A percentile compares a stretch with the other conserved stretches of the same genome.
Conservation (phyloP, 257 asterid species). For the Nicotiana attenuata region DNA sequence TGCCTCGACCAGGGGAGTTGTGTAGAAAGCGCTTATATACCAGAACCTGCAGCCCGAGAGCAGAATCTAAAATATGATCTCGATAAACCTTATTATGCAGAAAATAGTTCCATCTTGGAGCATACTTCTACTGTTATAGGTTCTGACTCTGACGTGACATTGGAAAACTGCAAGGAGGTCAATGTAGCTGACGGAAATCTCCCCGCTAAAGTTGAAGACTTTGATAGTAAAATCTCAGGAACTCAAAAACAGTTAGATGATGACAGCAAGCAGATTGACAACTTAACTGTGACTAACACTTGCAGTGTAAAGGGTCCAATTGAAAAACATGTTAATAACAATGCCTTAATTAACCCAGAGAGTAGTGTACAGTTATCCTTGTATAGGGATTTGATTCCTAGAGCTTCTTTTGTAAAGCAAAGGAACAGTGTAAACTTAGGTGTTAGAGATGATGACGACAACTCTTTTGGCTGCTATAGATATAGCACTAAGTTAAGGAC, state of each 20-base stretch:
- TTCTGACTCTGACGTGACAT: slow-evolving; percentile 33
- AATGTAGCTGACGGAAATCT: slow-evolving; percentile 21
- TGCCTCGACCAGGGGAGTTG: slow-evolving; percentile 73
- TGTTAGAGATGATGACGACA: slow-evolving; percentile 95
- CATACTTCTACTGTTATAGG: slow-evolving; percentile 35
- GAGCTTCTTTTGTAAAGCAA: slow-evolving; percentile 53
- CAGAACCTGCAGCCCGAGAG: slow-evolving; percentile 35
- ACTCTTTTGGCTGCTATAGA: slow-evolving; percentile 71
- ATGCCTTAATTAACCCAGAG: slow-evolving; percentile 47
- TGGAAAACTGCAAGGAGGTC: slow-evolving; percentile 28
- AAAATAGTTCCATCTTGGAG: slow-evolving; percentile 41
- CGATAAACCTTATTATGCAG: slow-evolving; percentile 31
- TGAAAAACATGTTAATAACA: slow-evolving; percentile 38
- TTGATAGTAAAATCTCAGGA: slow-evolving; percentile 29
- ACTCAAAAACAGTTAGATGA: slow-evolving; percentile 22
- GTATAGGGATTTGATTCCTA: slow-evolving; percentile 54
- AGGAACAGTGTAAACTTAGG: slow-evolving; percentile 84
- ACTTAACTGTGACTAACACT: slow-evolving; percentile 41
- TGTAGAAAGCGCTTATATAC: slow-evolving; percentile 64
- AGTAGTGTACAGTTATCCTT: slow-evolving; percentile 87
- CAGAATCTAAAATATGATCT: slow-evolving; percentile 29
- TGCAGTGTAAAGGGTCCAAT: slow-evolving; percentile 53
- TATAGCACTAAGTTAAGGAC: slow-evolving; percentile 64
- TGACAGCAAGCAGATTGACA: slow-evolving; percentile 13
- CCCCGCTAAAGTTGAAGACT: slow-evolving; percentile 18